Evolutionary conservation across 2,329 filamentous ascomycete species (phyloP), one percentile per base, ranked within the genome.

Genomic region (Pseudogymnoascus sp.): DNA sequence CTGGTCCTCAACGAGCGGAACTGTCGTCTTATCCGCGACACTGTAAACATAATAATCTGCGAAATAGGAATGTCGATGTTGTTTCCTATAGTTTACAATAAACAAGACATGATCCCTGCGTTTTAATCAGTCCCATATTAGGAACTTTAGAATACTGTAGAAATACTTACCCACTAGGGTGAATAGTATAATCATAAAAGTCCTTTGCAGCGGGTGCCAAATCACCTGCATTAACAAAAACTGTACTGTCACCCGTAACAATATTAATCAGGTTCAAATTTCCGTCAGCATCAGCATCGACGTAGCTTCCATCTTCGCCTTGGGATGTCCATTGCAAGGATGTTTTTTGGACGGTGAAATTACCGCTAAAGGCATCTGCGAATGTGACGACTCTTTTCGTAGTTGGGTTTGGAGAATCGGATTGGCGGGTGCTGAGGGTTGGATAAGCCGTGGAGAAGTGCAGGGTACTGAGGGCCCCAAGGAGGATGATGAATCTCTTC

Each of bases 21-120:
- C 77, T 0, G 80, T 76, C 62, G 80, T 72, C 24, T 84, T 84
- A 0, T 79, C 82, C n/a, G 77, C 77, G 10, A 87, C 80, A 66
- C 89, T 82, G 56, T 86, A 80, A 19, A 90, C 75, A 50, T 83
- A 80, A 72, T 89, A 90, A 71, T 89, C 81, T 35, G 86, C 82
- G 70, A 85, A 86, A 73, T 86, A 89, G 5, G 86, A 87, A 74
- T 88, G 76, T 1, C 87, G 83, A 69, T 89, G 89, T 71, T 87
- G 82, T 73, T 88, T 87, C 13, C 84, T 89, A 71, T 84, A 81
- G 69, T 89, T 89, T 62, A 83, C 80, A 1, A 86, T 79, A 75
- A 86, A 84, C 16, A 89, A 74, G 0, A 89, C 79, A 62, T 81
- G 80, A 21, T 79, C 80, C 6, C 37, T 40, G 37, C 37, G 37